Evolutionary conservation across 345 rosid species (phyloP).

Genomic region (Pelargonium nanum): DNA sequence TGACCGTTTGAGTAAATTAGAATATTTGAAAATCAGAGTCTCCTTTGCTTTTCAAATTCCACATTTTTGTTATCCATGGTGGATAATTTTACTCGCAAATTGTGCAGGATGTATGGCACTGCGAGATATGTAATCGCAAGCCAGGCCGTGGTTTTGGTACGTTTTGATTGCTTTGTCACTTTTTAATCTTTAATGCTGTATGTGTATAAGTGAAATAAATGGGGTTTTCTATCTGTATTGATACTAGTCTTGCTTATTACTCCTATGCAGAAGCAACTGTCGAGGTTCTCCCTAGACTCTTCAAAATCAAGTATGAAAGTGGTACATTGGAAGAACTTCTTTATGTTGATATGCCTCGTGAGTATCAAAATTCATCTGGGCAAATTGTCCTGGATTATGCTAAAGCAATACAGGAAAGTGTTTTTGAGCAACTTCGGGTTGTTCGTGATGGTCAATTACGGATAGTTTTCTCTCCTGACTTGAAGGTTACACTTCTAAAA

Average conservation of each 20-base stretch:
- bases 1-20: conserved; percentile 2
- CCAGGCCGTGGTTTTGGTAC: conserved; percentile 99
- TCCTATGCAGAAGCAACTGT: conserved; percentile 28
- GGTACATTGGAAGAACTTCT: conserved; percentile 35
- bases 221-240: neutral
- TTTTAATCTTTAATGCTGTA: neutral
- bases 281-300: conserved; percentile 38
- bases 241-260: neutral
- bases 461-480: conserved; percentile 25
- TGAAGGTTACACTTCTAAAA: conserved; percentile 22
- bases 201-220: neutral
- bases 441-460: conserved; percentile 40
- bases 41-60: neutral
- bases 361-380: conserved; percentile 21
- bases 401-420: conserved; percentile 39
- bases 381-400: conserved; percentile 35
- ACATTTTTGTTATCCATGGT: conserved; percentile 2
- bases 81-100: conserved; percentile 9
- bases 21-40: neutral
- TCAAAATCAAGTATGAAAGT: conserved; percentile 34
- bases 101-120: conserved; percentile 95
- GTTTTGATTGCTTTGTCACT: conserved; percentile 7
- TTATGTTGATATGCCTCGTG: conserved; percentile 31
- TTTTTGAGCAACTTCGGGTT: conserved; percentile 34
- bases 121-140: conserved; percentile 92